Evolutionary conservation across 2,329 filamentous ascomycete genomes (phyloP), one percentile per base, ranked within the genome.

Genomic region (Claviceps fusiformis): DNA sequence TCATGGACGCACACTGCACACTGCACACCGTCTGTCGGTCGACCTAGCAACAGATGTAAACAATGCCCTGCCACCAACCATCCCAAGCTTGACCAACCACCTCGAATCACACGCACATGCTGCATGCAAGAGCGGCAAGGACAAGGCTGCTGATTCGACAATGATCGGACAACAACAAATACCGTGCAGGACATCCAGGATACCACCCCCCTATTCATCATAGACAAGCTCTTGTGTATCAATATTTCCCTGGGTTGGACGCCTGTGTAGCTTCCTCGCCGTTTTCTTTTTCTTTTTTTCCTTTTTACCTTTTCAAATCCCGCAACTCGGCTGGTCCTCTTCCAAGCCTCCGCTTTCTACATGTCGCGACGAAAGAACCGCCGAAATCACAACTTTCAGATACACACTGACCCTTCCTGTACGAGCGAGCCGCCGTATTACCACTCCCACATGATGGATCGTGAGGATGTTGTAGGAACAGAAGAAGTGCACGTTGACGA

Each of bases 401-500:
- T 75, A 59, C 73, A 74, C 68, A 67, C 75, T 62, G 75, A 79
- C 62, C 63, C 65, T 47, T 75, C 72, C 54, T 76, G 72, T 61
- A 50, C 72, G 54, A 71, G 65, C 62, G 67, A 64, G 58, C 50
- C 59, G 58, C 27, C 60, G 47, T 15, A 55, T 52, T 62, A 52
- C 54, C 58, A 35, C 11, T 41, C 31, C 11, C 19, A 37, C 17
- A 50, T 33, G 6, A 58, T 56, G 56, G 52, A 56, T 13, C 50
- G 45, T 44, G 50, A 49, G 17, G 52, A 60, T 35, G 51, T 6
- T 29, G 50, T 46, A 31, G 52, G 39, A 43, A 35, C 24, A 10
- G 48, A 52, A 13, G 56, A 54, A 19, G 27, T 27, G 35, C 52
- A 33, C 19, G 13, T 44, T 24, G 46, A 54, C 8, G 52, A 51